A percentile compares a stretch with the other conserved stretches of the same genome.
Evolutionary conservation across 1,284 basidiomycete genomes (phyloP).

Genomic region (Hymenochaete sp.): DNA sequence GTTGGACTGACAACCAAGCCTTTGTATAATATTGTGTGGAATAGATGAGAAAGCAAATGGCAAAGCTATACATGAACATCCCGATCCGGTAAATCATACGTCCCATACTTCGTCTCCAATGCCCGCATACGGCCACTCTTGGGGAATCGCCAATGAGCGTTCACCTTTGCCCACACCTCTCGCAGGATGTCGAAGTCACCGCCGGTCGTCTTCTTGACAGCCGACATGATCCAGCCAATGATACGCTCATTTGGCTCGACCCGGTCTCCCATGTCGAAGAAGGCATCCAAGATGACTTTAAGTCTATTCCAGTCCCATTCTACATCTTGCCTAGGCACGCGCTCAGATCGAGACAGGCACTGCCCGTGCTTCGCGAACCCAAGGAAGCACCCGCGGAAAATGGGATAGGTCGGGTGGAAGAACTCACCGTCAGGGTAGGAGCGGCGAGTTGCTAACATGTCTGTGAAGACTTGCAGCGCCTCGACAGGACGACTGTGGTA

Average conservation of each 20-base stretch:
- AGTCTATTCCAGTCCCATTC: slow-evolving; percentile 52
- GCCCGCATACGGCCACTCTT: slow-evolving; percentile 44
- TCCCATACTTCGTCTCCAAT: slow-evolving; percentile 28
- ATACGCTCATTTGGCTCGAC: slow-evolving; percentile 36
- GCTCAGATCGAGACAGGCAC: not conserved
- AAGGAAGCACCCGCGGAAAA: slow-evolving; percentile 67
- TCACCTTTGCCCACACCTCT: slow-evolving; percentile 46
- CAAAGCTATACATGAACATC: not conserved
- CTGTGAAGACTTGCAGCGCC: slow-evolving; percentile 53
- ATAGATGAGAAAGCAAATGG: not conserved
- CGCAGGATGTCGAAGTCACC: slow-evolving; percentile 41
- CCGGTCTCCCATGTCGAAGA: slow-evolving; percentile 36
- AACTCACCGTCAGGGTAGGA: slow-evolving; percentile 25
- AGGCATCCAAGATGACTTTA: slow-evolving; percentile 45
- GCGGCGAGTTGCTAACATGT: slow-evolving; percentile 55
- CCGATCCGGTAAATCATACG: not conserved
- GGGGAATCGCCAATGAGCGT: slow-evolving; percentile 38
- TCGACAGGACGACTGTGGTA: slow-evolving; percentile 59
- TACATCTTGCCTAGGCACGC: slow-evolving; percentile 11
- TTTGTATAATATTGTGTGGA: too few relatives aligned
- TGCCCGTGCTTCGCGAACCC: slow-evolving; percentile 61
- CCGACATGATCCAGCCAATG: slow-evolving; percentile 57
- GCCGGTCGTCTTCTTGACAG: slow-evolving; percentile 50
- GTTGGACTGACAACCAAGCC: too few relatives aligned
- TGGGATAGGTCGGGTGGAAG: slow-evolving; percentile 35